Conservation (phyloP, 2,329 filamentous ascomycete species). For the Sodiomyces alkalinus region DNA sequence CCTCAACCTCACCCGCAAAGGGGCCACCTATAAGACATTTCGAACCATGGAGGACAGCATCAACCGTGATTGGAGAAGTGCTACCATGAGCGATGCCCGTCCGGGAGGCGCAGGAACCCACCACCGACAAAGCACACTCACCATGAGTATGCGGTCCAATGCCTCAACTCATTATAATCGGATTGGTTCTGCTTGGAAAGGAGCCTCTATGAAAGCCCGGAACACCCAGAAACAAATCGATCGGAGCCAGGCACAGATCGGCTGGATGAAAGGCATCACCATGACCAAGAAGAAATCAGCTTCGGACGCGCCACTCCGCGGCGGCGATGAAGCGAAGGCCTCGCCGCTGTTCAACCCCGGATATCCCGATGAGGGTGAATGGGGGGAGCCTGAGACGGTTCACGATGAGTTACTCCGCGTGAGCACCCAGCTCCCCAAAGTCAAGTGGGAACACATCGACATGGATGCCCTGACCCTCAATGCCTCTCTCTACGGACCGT, state of each 20-base stretch:
- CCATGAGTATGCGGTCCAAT: conserved; percentile 27
- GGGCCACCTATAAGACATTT: conserved; percentile 75
- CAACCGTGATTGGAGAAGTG: conserved; percentile 39
- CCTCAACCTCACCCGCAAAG: conserved; percentile 63
- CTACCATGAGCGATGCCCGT: conserved; percentile 47
- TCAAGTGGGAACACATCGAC: conserved; percentile 48
- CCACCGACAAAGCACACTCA: conserved; percentile 27
- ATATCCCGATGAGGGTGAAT: conserved; percentile 38
- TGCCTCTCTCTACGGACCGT: conserved; percentile 49
- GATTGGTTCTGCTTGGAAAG: conserved; percentile 31
- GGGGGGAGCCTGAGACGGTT: conserved; percentile 45
- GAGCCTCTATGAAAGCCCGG: conserved; percentile 44
- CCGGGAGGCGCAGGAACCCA: conserved; percentile 26
- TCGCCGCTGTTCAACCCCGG: conserved; percentile 33
- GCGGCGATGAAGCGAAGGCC: conserved; percentile 30
- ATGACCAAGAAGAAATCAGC: conserved; percentile 40
- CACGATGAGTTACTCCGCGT: conserved; percentile 51
- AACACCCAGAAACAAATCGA: conserved; percentile 25
- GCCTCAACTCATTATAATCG: conserved; percentile 19
- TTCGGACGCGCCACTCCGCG: conserved; percentile 27
- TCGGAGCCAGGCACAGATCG: conserved; percentile 41
- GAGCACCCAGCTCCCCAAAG: conserved; percentile 45
- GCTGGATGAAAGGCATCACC: conserved; percentile 55
- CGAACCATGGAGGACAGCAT: conserved; percentile 50
- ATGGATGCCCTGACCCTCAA: conserved; percentile 43